Base-by-base conservation (phyloP, 2,329 filamentous ascomycete species). In the Aspergillus ochraceus region DNA sequence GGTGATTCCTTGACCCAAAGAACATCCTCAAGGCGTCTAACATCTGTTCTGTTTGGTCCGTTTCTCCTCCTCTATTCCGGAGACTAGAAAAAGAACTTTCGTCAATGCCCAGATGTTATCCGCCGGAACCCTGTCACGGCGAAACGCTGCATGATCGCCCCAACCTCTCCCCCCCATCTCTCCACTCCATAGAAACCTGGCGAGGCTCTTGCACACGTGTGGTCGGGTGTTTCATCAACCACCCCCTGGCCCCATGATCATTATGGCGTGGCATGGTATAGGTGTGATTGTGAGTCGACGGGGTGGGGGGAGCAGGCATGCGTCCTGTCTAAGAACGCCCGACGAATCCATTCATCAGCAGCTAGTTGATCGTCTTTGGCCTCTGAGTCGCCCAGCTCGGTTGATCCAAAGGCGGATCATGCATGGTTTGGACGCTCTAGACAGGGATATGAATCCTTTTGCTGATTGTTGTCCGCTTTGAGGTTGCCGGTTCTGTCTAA, bases 191-290 rank as follows among this genome's bases (percentile, higher is more conserved):
- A 42, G 36, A 42, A 42, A 42, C 4, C 36, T 46, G 39, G 30
- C 45, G 49, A 49, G 47, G 49, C 46, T 55, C 54, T 50, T 55
- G 55, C 52, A 58, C 59, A 60, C 59, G 59, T 58, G 59, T 54
- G 39, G 55, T 52, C 47, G 55, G 59, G 55, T 60, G 49, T 54
- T 58, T 58, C 59, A 54, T 53, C 55, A 54, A 55, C 29, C 29
- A 46, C n/a, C 45, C 20, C 45, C 45, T 47, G 45, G 45, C 45
- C 45, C 45, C 45, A 20, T 20, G 45, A 47, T 11, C 20, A 24
- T 47, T 19, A 11, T 20, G 45, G 45, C 45, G 22, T 54, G 54
- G 26, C 26, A n/a, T 26, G 20, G 36, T 42, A 42, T 42, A 17
- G 17, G 36, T 8, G 36, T 8, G 6, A 42, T 42, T 42, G 36